Conservation (phyloP, 805 yeast genomes). For the Candida berthetii region DNA sequence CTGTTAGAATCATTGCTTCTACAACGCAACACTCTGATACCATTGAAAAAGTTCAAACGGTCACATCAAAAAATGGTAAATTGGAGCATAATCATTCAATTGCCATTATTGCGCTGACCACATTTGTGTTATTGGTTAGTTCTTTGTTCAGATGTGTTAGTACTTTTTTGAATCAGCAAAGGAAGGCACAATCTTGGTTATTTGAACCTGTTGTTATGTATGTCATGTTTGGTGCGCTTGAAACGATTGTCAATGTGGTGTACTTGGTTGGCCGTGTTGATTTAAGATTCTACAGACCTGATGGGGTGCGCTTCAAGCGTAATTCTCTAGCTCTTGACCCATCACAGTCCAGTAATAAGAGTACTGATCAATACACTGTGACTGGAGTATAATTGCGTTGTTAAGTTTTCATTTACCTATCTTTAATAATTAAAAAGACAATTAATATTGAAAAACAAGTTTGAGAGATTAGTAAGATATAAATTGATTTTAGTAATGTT, state of each 20-base stretch:
- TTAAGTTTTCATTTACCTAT: no score
- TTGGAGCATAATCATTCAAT: conserved; percentile 48
- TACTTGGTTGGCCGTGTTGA: conserved; percentile 67
- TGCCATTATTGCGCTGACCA: conserved; percentile 33
- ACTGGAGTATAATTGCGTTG: no score
- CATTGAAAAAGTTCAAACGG: conserved; percentile 18
- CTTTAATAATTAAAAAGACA: no score
- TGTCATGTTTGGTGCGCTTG: conserved; percentile 63
- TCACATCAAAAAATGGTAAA: conserved; percentile 24
- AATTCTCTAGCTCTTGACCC: no score
- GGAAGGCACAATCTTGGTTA: conserved; percentile 33
- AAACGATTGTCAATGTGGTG: conserved; percentile 47
- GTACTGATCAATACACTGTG: no score
- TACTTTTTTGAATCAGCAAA: conserved; percentile 26
- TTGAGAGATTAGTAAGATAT: no score
- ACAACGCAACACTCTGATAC: conserved; percentile 34
- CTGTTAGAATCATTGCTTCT: conserved; percentile 55
- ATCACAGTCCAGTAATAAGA: no score
- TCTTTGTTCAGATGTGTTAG: conserved; percentile 45
- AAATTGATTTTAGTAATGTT: no score
- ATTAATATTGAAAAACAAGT: no score
- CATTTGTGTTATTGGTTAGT: conserved; percentile 43
- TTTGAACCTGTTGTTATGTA: conserved; percentile 56
- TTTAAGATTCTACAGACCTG: conserved; percentile 36
- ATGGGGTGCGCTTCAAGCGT: no score